A percentile compares a stretch with the other conserved stretches of the same genome.
phyloP scores from a whole-genome alignment of 164 flowering plant species.

The Euptelea pleiosperma region DNA sequence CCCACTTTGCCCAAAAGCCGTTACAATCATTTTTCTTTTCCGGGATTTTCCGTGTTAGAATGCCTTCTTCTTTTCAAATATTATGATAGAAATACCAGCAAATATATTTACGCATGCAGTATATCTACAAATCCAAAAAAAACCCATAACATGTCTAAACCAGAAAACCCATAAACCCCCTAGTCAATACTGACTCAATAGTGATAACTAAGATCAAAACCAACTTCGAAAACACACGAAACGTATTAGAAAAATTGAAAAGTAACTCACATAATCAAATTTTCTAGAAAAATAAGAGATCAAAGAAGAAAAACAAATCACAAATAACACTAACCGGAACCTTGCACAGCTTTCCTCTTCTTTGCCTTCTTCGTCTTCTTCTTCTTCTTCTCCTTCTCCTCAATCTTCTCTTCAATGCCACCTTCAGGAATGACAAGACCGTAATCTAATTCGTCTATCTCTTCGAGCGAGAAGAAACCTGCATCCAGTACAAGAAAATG shows the following conservation, averaged over 20 bases:
- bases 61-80: neutral
- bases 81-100: neutral
- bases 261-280: neutral
- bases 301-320: neutral
- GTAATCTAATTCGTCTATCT: constrained; percentile 74
- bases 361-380: constrained; percentile 37
- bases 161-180: too few relatives aligned
- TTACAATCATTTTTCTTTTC: neutral
- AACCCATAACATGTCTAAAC: too few relatives aligned
- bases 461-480: constrained; percentile 88
- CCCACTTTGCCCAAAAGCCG: neutral
- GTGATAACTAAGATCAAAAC: too few relatives aligned
- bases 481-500: constrained; percentile 8
- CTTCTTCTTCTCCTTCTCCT: constrained; percentile 32
- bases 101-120: too few relatives aligned
- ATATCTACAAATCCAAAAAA: too few relatives aligned
- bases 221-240: neutral
- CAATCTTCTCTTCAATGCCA: constrained; percentile 15
- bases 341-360: constrained; percentile 24
- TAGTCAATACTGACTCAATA: too few relatives aligned
- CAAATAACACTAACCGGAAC: constrained; percentile 22
- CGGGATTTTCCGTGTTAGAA: too few relatives aligned
- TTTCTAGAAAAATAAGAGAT: too few relatives aligned
- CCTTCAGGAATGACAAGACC: constrained; percentile 34
- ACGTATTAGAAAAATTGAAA: neutral